These are phyloP conservation scores for Camelina laxa DNA, from an alignment of 345 rosid species.

Conservation along the genomic window DNA sequence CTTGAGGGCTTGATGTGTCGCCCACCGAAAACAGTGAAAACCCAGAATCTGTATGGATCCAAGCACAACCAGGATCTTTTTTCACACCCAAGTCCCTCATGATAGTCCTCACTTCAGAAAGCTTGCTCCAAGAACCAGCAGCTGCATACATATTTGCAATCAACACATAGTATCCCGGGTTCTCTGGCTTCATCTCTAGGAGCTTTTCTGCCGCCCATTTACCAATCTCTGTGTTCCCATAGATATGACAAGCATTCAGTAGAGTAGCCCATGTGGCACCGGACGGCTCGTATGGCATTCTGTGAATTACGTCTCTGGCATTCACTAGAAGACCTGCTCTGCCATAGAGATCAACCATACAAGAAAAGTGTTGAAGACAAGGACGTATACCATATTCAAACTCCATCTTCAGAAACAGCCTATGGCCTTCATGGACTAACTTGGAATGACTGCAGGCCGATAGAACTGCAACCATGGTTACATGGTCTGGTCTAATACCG, in stretches of 20 bases:
- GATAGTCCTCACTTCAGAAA: conserved; percentile 62
- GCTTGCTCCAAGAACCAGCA: conserved; percentile 69
- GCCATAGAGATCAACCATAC: conserved; percentile 83
- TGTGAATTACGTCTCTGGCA: conserved; percentile 57
- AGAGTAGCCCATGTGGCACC: conserved; percentile 76
- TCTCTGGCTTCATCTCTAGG: conserved; percentile 61
- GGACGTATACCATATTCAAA: conserved; percentile 54
- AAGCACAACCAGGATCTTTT: conserved; percentile 77
- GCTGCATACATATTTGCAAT: conserved; percentile 80
- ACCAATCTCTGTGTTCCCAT: conserved; percentile 63
- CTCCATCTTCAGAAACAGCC: conserved; percentile 57
- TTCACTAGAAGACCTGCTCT: conserved; percentile 68
- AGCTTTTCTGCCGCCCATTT: conserved; percentile 84
- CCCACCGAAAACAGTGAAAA: conserved; percentile 62
- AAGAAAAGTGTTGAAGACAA: conserved; percentile 62
- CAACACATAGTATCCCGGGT: conserved; percentile 72
- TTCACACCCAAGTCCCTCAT: conserved; percentile 76
- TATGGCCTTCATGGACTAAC: conserved; percentile 62
- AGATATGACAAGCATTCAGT: conserved; percentile 64
- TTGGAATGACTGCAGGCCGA: conserved; percentile 90
- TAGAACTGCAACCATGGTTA: conserved; percentile 83
- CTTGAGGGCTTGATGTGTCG: conserved; percentile 55
- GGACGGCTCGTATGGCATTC: conserved; percentile 64
- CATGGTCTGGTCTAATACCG: conserved; percentile 66
- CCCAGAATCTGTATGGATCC: conserved; percentile 64